Conservation (phyloP, 352 stramenopile genomes). For the Pilasporangium apinafurcum region DNA sequence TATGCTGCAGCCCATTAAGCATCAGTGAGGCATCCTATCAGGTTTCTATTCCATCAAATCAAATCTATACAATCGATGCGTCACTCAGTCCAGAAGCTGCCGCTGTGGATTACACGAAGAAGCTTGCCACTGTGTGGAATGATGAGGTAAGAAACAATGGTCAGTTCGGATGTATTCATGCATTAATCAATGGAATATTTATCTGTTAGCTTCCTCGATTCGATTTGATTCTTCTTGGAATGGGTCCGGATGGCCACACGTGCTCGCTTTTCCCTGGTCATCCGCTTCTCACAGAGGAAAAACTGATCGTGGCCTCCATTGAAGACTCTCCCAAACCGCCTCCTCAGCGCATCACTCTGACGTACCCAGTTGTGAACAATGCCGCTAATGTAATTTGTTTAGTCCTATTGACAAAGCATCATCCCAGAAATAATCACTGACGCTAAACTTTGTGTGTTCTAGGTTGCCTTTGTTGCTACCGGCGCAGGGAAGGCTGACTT, state of each 20-base stretch:
- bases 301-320: slow-evolving; percentile 90
- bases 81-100: slow-evolving; percentile 48
- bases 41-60: slow-evolving; percentile 59
- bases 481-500: slow-evolving; percentile 85
- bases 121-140: slow-evolving; percentile 61
- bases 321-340: slow-evolving; percentile 97
- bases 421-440: slow-evolving; percentile 1
- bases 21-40: too few species aligned
- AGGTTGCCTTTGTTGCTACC: slow-evolving; percentile 90
- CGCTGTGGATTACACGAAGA: slow-evolving; percentile 66
- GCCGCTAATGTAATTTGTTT: slow-evolving; percentile 55
- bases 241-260: slow-evolving; percentile 98
- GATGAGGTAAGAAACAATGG: slow-evolving; percentile 27
- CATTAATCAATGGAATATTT: not conserved
- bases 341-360: slow-evolving; percentile 95
- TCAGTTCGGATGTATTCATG: not conserved
- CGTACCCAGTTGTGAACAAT: slow-evolving; percentile 93
- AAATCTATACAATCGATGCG: slow-evolving; percentile 93
- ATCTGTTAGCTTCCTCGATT: slow-evolving; percentile 76
- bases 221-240: slow-evolving; percentile 95
- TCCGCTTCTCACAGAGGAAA: slow-evolving; percentile 83
- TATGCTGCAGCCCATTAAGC: too few species aligned
- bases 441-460: slow-evolving; percentile 1
- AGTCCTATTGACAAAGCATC: not conserved
- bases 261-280: slow-evolving; percentile 97